A percentile compares a stretch with the other conserved stretches of the same genome.
Conservation (phyloP, 805 yeast genomes). For the Candida dajiaensis region DNA sequence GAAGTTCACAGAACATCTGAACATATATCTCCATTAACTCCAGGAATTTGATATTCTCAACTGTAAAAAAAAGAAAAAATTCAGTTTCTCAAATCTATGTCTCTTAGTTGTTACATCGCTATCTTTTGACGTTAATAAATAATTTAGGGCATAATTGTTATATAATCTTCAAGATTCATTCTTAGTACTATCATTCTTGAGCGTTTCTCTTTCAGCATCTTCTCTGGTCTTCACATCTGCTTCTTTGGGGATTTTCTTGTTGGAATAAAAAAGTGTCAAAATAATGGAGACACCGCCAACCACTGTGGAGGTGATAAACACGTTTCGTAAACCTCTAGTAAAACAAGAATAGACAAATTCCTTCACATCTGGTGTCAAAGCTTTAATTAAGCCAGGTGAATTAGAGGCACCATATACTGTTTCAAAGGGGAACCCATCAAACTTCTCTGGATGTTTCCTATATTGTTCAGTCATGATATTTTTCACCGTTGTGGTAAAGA, state of each 20-base stretch:
- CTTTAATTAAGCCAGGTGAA: not conserved
- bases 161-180: no score
- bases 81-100: no score
- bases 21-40: no score
- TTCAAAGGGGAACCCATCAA: not conserved
- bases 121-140: no score
- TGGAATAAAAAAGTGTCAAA: constrained; percentile 32
- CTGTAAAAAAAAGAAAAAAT: no score
- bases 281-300: constrained; percentile 24
- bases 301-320: no score
- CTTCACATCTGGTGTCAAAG: not conserved
- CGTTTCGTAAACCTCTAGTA: constrained; percentile 33
- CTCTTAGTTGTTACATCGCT: no score
- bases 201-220: not conserved
- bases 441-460: not conserved
- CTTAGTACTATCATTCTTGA: not conserved
- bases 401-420: not conserved
- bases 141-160: no score
- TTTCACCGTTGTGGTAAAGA: constrained; percentile 29
- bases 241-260: constrained; percentile 33
- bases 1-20: no score
- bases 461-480: not conserved
- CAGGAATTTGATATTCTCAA: no score
- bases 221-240: constrained; percentile 1
- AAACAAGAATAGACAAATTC: constrained; percentile 7